Evolutionary conservation across 257 asterid genomes (phyloP).

Genomic region (Nicotiana sylvestris): DNA sequence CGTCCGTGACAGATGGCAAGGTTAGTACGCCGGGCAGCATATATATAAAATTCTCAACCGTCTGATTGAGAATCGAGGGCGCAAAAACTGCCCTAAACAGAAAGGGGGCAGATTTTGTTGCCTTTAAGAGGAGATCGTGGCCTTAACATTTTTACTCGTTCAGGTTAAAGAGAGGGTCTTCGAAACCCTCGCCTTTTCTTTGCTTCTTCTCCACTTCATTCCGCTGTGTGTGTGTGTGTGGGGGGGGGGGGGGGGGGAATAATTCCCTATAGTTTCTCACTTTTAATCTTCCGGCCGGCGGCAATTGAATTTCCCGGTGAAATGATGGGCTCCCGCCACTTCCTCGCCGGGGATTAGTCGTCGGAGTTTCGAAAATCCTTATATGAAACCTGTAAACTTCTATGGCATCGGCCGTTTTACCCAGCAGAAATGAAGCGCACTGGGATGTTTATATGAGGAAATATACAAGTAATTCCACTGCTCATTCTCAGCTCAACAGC

Average conservation of each 20-base stretch:
- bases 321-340: constrained; percentile 26
- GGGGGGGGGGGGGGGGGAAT: too few species aligned
- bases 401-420: constrained; percentile 35
- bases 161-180: constrained; percentile 17
- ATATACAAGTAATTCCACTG: constrained; percentile 2
- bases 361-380: background rate
- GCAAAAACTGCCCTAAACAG: constrained; percentile 26
- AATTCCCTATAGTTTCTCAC: background rate
- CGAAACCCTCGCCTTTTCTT: constrained; percentile 18
- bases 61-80: constrained; percentile 16
- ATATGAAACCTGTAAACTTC: background rate
- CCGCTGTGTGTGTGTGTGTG: background rate
- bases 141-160: constrained; percentile 5
- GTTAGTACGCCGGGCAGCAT: constrained; percentile 22
- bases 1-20: constrained; percentile 25
- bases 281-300: background rate
- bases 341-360: constrained; percentile 21
- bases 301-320: constrained; percentile 10
- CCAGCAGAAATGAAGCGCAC: constrained; percentile 23
- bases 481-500: constrained; percentile 12
- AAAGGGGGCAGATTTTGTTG: constrained; percentile 22
- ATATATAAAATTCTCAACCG: constrained; percentile 1
- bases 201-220: background rate
- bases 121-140: constrained; percentile 26
- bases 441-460: constrained; percentile 27